A percentile compares a stretch with the other conserved stretches of the same genome.
Evolutionary conservation across 768 basidiomycete genomes (phyloP).

Genomic region (Brasilioporus rufonigricans): DNA sequence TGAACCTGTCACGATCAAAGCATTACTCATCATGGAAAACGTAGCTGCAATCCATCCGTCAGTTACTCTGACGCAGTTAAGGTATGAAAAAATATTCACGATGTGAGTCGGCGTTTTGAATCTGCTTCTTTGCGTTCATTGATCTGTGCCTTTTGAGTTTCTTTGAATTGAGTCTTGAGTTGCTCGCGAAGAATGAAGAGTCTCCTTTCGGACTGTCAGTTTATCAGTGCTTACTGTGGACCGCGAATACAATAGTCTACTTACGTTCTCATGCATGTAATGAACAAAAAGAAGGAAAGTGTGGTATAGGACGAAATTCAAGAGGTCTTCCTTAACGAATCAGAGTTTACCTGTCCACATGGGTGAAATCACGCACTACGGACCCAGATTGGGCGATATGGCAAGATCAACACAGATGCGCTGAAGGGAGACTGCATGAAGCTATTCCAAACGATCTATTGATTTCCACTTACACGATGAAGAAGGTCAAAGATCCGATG

Average conservation of each 20-base stretch:
- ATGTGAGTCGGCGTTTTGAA: conserved; percentile 77
- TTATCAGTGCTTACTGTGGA: conserved; percentile 1
- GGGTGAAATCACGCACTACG: conserved; percentile 32
- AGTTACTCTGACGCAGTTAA: conserved; percentile 1
- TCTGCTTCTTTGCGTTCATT: conserved; percentile 75
- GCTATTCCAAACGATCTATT: neutral
- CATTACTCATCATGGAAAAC: conserved; percentile 71
- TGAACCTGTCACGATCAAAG: conserved; percentile 4
- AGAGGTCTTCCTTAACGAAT: conserved; percentile 42
- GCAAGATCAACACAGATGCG: conserved; percentile 35
- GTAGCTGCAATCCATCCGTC: conserved; percentile 42
- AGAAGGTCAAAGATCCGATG: conserved; percentile 55
- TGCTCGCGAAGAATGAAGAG: conserved; percentile 70
- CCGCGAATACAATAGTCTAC: conserved; percentile 10
- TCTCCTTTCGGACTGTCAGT: conserved; percentile 48
- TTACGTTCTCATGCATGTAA: conserved; percentile 60
- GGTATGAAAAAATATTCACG: conserved; percentile 47
- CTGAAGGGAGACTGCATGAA: conserved; percentile 21
- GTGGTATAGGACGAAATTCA: conserved; percentile 78
- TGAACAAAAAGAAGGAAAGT: conserved; percentile 77
- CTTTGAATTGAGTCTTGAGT: conserved; percentile 68
- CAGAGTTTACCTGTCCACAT: neutral
- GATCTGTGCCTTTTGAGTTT: conserved; percentile 72
- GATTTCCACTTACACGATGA: conserved; percentile 43
- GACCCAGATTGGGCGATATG: conserved; percentile 36